Evolutionary conservation across 192 early-diverging fungal species (phyloP), one percentile per base, ranked within the genome.

Genomic region (Coemansia erecta): DNA sequence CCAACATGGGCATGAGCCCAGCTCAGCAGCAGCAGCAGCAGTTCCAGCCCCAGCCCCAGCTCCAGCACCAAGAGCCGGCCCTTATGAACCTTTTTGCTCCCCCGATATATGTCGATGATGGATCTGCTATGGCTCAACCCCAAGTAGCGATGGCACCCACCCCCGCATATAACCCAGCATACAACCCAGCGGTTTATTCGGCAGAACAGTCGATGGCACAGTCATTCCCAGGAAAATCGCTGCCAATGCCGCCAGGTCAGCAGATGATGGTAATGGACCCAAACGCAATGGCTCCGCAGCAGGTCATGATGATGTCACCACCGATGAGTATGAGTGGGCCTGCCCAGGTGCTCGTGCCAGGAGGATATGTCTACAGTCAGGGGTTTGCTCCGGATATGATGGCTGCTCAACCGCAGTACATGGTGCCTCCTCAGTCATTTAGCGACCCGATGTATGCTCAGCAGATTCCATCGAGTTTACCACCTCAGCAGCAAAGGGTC

Each of bases 51-150:
- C 41, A 24, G n/a, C 49, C 63, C 8, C 51, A 47, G 35, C 53
- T 60, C 2, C 64, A 58, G 49, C 64, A 49, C 21, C 72, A 73
- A 13, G 50, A 72, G 45, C 63, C 57, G 22, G 55, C 63, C 6
- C 60, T 76, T 12, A 66, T 70, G 66, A 70, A 64, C 18, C 44
- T 76, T 33, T 76, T 76, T 70, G 58, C 73, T 15, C 73, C 73
- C 18, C 70, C 63, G 14, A 44, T 35, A 13, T 40, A 54, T 7
- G 52, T 21, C 33, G 52, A 54, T 21, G 52, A 54, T 39, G 35
- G 5, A 21, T 52, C 66, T 22, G 62, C 46, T 11, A 58, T 53
- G n/a, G 46, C 56, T 15, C 59, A 56, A 28, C 67, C 67, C 12
- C n/a, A n/a, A n/a, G n/a, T n/a, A n/a, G n/a, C n/a, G n/a, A 54